Evolutionary conservation across 805 yeast species (phyloP).

Genomic region (Zygoascus tannicola): DNA sequence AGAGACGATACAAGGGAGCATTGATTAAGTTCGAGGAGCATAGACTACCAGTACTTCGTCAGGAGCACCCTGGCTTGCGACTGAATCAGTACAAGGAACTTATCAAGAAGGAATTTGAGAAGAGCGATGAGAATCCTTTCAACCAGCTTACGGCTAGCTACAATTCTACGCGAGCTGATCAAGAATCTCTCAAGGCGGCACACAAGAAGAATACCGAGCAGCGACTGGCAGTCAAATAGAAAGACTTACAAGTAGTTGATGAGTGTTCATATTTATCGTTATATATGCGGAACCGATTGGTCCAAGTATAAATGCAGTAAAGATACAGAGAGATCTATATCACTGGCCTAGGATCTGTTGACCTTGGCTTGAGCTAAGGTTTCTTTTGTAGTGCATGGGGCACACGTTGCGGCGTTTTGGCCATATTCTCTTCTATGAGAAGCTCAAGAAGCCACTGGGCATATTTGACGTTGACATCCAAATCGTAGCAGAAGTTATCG

Average conservation of each 20-base stretch:
- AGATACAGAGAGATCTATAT: no score
- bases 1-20: constrained; percentile 80
- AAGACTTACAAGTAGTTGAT: no score
- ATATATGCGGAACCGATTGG: no score
- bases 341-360: no score
- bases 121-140: constrained; percentile 74
- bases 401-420: not conserved
- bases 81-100: constrained; percentile 69
- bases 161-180: constrained; percentile 51
- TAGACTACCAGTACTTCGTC: constrained; percentile 60
- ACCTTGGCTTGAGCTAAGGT: no score
- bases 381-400: no score
- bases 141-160: constrained; percentile 59
- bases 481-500: constrained; percentile 21
- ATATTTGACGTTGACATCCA: constrained; percentile 19
- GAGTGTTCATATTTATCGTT: no score
- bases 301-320: no score
- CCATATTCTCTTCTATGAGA: constrained; percentile 19
- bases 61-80: constrained; percentile 73
- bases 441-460: constrained; percentile 19
- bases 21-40: constrained; percentile 59
- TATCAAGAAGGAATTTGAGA: constrained; percentile 70
- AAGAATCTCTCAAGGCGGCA: not conserved
- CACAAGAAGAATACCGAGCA: constrained; percentile 42
- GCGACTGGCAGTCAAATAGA: constrained; percentile 16